These are phyloP conservation scores for Terfezia boudieri DNA, from an alignment of 495 filamentous ascomycete species.

Conservation along the genomic window DNA sequence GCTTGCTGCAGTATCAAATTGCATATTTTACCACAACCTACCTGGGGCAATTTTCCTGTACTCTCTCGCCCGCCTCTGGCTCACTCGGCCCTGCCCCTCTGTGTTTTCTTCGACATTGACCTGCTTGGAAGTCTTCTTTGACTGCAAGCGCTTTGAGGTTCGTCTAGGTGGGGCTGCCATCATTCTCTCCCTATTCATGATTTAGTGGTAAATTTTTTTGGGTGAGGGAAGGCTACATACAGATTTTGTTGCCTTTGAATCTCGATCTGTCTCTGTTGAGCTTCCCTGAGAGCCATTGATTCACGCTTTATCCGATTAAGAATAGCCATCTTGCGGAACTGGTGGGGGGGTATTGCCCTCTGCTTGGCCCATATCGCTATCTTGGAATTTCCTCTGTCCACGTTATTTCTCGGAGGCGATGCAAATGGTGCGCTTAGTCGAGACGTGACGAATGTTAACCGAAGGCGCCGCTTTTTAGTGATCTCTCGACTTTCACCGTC, in stretches of 20 bases:
- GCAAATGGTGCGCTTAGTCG: conserved; percentile 46
- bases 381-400: conserved; percentile 36
- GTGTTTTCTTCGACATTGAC: not conserved
- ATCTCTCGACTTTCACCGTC: conserved; percentile 27
- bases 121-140: not conserved
- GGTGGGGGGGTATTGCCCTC: conserved; percentile 9
- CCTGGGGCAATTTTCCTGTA: too few relatives aligned
- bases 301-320: conserved; percentile 19
- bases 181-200: not conserved
- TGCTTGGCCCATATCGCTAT: conserved; percentile 30
- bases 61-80: too few relatives aligned
- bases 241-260: conserved; percentile 16
- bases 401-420: conserved; percentile 41
- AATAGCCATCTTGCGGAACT: conserved; percentile 17
- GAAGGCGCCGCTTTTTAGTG: conserved; percentile 46
- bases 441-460: conserved; percentile 41
- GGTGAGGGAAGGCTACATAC: conserved; percentile 2
- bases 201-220: not conserved
- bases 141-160: not conserved
- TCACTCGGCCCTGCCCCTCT: too few relatives aligned
- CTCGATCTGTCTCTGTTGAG: conserved; percentile 16
- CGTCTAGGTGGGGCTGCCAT: not conserved
- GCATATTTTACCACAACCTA: too few relatives aligned
- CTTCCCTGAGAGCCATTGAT: conserved; percentile 14
- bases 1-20: too few relatives aligned